Conservation (phyloP, 768 basidiomycete species). For the Phaffia australis region DNA sequence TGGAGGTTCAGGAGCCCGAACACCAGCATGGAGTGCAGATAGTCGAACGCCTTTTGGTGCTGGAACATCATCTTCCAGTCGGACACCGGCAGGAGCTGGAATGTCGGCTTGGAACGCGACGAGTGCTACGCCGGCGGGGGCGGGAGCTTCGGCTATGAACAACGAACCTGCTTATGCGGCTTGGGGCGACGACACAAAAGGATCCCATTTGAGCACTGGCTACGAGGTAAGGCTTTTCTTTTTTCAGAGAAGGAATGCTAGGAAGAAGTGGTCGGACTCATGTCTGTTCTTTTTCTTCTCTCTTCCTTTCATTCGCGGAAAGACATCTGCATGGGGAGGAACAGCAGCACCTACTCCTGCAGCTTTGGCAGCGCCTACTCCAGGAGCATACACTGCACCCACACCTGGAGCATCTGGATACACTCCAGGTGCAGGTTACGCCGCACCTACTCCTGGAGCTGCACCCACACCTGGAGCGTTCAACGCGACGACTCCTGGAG, state of each 20-base stretch:
- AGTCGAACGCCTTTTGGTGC: background rate
- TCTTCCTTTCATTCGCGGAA: slow-evolving; percentile 28
- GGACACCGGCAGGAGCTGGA: slow-evolving; percentile 23
- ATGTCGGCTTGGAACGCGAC: slow-evolving; percentile 14
- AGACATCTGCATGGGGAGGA: slow-evolving; percentile 31
- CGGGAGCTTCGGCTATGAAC: slow-evolving; percentile 11
- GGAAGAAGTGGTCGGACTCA: slow-evolving; percentile 28
- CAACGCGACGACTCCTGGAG: slow-evolving; percentile 39
- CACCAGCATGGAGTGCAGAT: slow-evolving; percentile 10
- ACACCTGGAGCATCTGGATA: slow-evolving; percentile 35
- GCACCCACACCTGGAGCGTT: slow-evolving; percentile 40
- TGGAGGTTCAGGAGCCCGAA: slow-evolving; percentile 23
- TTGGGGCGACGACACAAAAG: background rate
- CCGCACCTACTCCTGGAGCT: slow-evolving; percentile 38
- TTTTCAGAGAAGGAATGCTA: slow-evolving; percentile 34
- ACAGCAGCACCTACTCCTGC: slow-evolving; percentile 47
- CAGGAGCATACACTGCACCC: slow-evolving; percentile 36
- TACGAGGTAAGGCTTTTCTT: background rate
- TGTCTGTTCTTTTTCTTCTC: slow-evolving; percentile 22
- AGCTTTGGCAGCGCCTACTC: slow-evolving; percentile 41
- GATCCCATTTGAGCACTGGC: slow-evolving; percentile 25
- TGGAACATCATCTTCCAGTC: slow-evolving; percentile 7
- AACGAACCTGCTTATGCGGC: slow-evolving; percentile 1
- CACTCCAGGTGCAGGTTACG: slow-evolving; percentile 36
- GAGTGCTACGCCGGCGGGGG: slow-evolving; percentile 20